Base-by-base conservation (phyloP, 441 rosid species). In the Gossypium aridum region DNA sequence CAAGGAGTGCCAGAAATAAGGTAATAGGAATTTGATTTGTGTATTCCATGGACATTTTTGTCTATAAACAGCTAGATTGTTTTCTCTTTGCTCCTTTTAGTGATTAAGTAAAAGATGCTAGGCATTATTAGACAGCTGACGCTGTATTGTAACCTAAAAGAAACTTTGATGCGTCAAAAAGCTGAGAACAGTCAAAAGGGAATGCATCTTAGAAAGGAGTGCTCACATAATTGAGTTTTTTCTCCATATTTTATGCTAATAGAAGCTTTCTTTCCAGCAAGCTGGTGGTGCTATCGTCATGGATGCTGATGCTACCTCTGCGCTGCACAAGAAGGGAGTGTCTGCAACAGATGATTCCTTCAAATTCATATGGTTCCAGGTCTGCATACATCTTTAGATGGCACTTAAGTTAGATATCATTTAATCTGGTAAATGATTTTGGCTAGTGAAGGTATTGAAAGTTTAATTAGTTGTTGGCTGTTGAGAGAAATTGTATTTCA, bases 291-390 rank as follows among this genome's bases (percentile, higher is more conserved):
- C 92, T 76, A 88, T 93, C 78, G 85, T 83, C 75, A 90, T 96
- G 98, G 94, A 91, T 87, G 99, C 93, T 77, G 96, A 96, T 85
- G 97, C 98, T 73, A 96, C 98, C 25, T 87, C 96, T 77, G 78
- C 87, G 22, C 77, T 70, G 83, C 94, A 90, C 80, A 88, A 80
- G 89, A 86, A 81, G 76, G 97, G 90, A 62, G 85, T 93, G 47
- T 73, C 81, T 72, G 79, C 87, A n/a, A 92, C 98, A 20, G 86
- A 93, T 69, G 98, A 96, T 83, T 90, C 96, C 84, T 88, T 66
- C 76, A 96, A 93, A 80, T 93, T 83, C 79, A 80, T 77, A 73
- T 92, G 98, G 98, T 87, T 87, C 83, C 84, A 92, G 97, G 98
- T 96, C 37, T 31, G 60, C 54, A 37, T 56, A 14, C 51, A 70